These are phyloP conservation scores for Rickenella mellea DNA, from an alignment of 768 basidiomycete genomes.

Conservation along the genomic window DNA sequence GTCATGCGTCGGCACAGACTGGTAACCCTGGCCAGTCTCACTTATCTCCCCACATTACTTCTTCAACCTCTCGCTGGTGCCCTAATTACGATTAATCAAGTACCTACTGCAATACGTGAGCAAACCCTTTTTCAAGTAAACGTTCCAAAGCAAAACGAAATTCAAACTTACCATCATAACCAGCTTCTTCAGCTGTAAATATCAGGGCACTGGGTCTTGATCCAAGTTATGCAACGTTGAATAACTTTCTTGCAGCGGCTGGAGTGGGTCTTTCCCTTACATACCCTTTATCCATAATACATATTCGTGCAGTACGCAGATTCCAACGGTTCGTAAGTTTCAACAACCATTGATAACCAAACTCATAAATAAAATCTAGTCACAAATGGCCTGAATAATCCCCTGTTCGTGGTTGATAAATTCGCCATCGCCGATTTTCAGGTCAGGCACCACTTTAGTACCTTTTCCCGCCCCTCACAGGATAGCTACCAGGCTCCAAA, in stretches of 20 bases:
- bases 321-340: conserved; percentile 35
- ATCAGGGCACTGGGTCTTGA: conserved; percentile 33
- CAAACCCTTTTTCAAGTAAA: conserved; percentile 23
- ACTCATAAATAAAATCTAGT: too few species aligned
- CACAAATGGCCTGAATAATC: conserved; percentile 41
- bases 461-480: too few species aligned
- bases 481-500: conserved; percentile 29
- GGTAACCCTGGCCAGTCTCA: conserved; percentile 41
- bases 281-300: not conserved
- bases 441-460: conserved; percentile 26
- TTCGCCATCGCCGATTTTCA: conserved; percentile 50
- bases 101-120: conserved; percentile 23
- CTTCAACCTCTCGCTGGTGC: conserved; percentile 50
- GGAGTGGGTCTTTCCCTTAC: conserved; percentile 31
- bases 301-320: conserved; percentile 24
- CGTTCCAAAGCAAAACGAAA: too few species aligned
- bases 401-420: conserved; percentile 40
- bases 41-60: conserved; percentile 32
- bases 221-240: conserved; percentile 33
- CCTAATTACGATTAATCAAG: conserved; percentile 18
- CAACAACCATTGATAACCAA: too few species aligned
- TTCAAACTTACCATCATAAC: not conserved
- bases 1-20: conserved; percentile 44
- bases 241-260: conserved; percentile 51
- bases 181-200: conserved; percentile 29